Conservation (phyloP, 768 basidiomycete genomes). For the Tephrocybe rancida region DNA sequence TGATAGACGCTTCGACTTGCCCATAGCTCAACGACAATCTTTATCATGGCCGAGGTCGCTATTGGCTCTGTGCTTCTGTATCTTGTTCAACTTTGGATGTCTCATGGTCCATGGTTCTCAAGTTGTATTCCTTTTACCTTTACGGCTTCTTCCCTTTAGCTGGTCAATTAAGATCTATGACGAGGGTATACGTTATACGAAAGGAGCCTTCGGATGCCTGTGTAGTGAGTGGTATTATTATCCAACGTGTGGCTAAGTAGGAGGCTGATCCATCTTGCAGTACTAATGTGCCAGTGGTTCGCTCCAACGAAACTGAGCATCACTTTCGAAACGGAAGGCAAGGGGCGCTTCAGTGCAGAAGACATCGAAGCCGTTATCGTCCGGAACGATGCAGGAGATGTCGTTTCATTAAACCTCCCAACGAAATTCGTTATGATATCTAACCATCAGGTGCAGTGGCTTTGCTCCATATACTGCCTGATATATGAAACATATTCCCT, state of each 20-base stretch:
- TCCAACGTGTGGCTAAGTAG: not conserved
- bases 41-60: slow-evolving; percentile 54
- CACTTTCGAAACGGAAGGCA: slow-evolving; percentile 73
- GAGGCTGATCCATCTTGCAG: slow-evolving; percentile 35
- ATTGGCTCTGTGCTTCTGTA: slow-evolving; percentile 50
- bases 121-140: slow-evolving; percentile 67
- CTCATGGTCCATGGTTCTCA: slow-evolving; percentile 75
- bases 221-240: slow-evolving; percentile 52
- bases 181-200: slow-evolving; percentile 75
- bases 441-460: slow-evolving; percentile 81
- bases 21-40: slow-evolving; percentile 55
- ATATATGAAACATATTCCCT: not conserved
- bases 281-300: slow-evolving; percentile 82
- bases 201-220: slow-evolving; percentile 79
- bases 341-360: slow-evolving; percentile 60
- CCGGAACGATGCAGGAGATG: slow-evolving; percentile 56
- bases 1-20: slow-evolving; percentile 40
- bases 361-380: slow-evolving; percentile 61
- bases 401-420: slow-evolving; percentile 69
- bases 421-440: slow-evolving; percentile 82
- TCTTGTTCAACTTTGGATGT: slow-evolving; percentile 65
- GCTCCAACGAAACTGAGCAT: slow-evolving; percentile 74
- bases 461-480: not conserved
- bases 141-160: slow-evolving; percentile 64
- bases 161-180: slow-evolving; percentile 61